Percentiles rank a stretch among this genome's conserved stretches.
Conservation (phyloP, 2,329 filamentous ascomycete species). For the Zalaria obscura region DNA sequence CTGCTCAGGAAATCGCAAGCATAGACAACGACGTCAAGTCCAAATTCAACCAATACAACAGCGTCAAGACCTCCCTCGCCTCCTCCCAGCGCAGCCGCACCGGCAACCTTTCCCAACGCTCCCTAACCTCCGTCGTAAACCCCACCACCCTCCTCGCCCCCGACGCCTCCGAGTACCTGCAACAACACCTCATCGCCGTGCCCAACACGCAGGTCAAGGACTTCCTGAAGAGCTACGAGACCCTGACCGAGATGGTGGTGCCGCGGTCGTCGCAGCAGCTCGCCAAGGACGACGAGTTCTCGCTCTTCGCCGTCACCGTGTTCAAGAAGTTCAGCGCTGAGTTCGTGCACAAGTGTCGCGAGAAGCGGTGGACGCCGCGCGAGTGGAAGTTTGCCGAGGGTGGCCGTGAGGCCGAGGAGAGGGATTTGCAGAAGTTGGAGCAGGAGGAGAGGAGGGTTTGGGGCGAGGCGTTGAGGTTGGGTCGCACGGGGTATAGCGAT, state of each 20-base stretch:
- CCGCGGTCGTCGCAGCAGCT: conserved; percentile 73
- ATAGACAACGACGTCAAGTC: conserved; percentile 93
- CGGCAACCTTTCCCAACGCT: conserved; percentile 88
- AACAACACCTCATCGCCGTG: conserved; percentile 87
- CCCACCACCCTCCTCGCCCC: conserved; percentile 60
- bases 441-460: conserved; percentile 84
- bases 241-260: conserved; percentile 73
- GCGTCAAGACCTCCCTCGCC: conserved; percentile 71
- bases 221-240: conserved; percentile 81
- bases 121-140: conserved; percentile 76
- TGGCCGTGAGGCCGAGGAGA: conserved; percentile 75
- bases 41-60: conserved; percentile 91
- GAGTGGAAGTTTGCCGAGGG: conserved; percentile 91
- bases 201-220: conserved; percentile 71
- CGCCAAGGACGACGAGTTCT: conserved; percentile 78
- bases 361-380: conserved; percentile 86
- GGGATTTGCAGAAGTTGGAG: conserved; percentile 67
- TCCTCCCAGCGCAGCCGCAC: conserved; percentile 77
- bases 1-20: conserved; percentile 63
- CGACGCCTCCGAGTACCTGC: conserved; percentile 80
- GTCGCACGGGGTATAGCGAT: conserved; percentile 88
- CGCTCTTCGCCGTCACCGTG: conserved; percentile 72
- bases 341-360: conserved; percentile 82
- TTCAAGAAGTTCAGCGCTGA: conserved; percentile 86
- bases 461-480: conserved; percentile 78